Base-by-base conservation (phyloP, 2,329 filamentous ascomycete species). In the Aspergillus novoparasiticus region DNA sequence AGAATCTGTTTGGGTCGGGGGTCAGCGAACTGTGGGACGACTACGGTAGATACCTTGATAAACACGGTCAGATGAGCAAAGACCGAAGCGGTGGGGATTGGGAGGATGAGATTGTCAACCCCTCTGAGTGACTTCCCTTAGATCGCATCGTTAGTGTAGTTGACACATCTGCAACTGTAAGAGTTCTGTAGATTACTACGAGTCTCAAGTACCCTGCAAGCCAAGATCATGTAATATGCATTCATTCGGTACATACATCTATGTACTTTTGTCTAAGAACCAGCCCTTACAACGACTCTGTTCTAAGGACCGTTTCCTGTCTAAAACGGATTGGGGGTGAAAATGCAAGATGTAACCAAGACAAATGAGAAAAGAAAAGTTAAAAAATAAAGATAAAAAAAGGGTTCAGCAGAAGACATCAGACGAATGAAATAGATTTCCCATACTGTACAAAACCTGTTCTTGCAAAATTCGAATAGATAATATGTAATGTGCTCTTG, bases 1-100 rank as follows among this genome's bases (percentile, higher is more conserved):
- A 65, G 36, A 69, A 69, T n/a, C 62, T 94, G 30, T 86, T 92
- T 69, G 91, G 90, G 0, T 75, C 82, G 48, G 82, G 84, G 0
- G 87, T 97, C 0, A 81, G 85, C 51, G 81, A 89, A 66, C 79
- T 97, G 34, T 97, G 92, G 90, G 80, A 83, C 23, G 88, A 92
- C 64, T 97, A 97, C 78, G 83, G 80, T 32, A 72, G 77, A 66
- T 80, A 79, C 68, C 72, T 88, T 66, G 80, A 81, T 67, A 70
- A 73, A 48, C 65, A 71, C 28, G 64, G 67, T 46, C 64, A 68
- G 30, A 60, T 63, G n/a, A 64, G 64, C 19, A 41, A 30, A 3
- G 4, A 56, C 14, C 66, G 61, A 23, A 43, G 36, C 32, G 28
- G 54, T 56, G 69, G 68, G 21, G 66, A 72, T 32, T 73, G 69